Percentiles rank a stretch among this genome's conserved stretches.
phyloP scores from a whole-genome alignment of 345 rosid genomes.

The Litchi chinensis region DNA sequence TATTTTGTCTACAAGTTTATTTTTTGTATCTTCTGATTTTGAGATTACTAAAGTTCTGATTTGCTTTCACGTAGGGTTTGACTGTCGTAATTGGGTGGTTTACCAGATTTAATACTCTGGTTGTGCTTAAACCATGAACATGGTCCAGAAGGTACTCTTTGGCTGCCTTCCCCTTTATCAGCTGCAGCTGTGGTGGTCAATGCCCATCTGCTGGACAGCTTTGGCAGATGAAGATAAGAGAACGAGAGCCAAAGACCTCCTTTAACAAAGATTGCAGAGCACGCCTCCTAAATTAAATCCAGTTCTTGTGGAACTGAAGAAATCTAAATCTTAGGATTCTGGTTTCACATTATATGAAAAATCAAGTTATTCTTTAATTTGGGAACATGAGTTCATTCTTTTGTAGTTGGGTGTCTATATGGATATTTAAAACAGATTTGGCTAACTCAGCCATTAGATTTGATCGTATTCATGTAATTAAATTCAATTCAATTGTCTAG shows the following conservation, averaged over 20 bases:
- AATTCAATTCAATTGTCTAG: too few species aligned
- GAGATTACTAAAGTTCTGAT: constrained; percentile 3
- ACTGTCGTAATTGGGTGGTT: neutral
- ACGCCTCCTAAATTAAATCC: neutral
- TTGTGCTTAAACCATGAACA: neutral
- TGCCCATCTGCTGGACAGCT: neutral
- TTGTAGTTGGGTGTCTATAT: neutral
- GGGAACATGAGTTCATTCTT: neutral
- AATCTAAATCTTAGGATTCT: neutral
- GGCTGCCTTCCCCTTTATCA: neutral
- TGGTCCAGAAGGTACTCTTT: neutral
- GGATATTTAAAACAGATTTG: too few species aligned
- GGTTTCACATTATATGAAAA: neutral
- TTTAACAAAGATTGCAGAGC: neutral
- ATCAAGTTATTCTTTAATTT: neutral
- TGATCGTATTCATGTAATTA: too few species aligned
- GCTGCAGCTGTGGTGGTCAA: neutral
- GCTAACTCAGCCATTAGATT: too few species aligned
- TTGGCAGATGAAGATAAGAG: neutral
- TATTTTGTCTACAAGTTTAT: neutral
- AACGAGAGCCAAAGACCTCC: neutral
- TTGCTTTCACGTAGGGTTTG: neutral
- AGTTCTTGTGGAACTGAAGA: neutral
- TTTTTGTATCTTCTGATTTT: neutral
- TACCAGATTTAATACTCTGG: neutral